Evolutionary conservation across 148 eudicot species (phyloP).

Genomic region (Linanthus parryae): DNA sequence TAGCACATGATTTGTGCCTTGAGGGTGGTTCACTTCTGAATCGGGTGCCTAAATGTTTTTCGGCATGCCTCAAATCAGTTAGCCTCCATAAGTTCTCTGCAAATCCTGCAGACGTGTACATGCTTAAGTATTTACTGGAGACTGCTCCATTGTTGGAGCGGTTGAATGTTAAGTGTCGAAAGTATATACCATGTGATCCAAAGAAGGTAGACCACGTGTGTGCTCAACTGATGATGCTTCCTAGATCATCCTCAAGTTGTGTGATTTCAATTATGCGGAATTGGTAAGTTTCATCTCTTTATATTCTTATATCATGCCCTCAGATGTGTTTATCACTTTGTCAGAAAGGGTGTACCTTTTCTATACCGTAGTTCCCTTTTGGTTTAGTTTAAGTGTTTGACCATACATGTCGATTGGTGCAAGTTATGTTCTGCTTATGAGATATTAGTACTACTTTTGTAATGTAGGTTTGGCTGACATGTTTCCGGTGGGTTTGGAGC

Average conservation of each 20-base stretch:
- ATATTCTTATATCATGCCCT: too few species aligned
- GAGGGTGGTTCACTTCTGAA: conserved; percentile 11
- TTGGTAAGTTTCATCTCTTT: too few species aligned
- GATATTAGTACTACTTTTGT: too few species aligned
- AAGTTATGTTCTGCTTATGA: too few species aligned
- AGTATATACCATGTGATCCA: conserved; percentile 12
- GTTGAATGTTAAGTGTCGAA: conserved; percentile 16
- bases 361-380: too few species aligned
- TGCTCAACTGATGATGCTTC: conserved; percentile 6
- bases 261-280: conserved; percentile 12
- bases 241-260: conserved; percentile 18
- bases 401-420: too few species aligned
- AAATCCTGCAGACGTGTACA: conserved; percentile 19
- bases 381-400: too few species aligned
- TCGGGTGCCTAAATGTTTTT: conserved; percentile 21
- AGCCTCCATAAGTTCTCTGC: conserved; percentile 25
- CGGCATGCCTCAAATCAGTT: conserved; percentile 21
- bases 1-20: conserved; percentile 5
- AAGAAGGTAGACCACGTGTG: conserved; percentile 11
- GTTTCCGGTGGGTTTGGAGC: too few species aligned
- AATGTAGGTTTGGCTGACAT: too few species aligned
- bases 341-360: too few species aligned
- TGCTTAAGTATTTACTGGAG: conserved; percentile 27
- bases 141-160: conserved; percentile 28
- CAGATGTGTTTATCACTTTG: too few species aligned